phyloP scores from a whole-genome alignment of 2,329 filamentous ascomycete species.

The Lachnellula willkommii region DNA sequence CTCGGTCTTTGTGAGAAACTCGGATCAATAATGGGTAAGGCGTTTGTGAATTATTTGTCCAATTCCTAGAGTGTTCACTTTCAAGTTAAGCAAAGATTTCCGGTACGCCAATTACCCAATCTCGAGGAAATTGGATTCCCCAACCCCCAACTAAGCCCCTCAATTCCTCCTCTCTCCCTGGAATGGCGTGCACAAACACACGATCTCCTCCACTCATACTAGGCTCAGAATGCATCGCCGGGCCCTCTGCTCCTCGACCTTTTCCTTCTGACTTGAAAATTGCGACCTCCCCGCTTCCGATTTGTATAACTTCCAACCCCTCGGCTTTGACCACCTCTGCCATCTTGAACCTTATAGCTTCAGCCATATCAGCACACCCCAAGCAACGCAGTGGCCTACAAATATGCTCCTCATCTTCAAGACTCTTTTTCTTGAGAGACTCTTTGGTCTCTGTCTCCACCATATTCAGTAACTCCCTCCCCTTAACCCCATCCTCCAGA shows the following conservation, averaged over 20 bases:
- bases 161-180: constrained; percentile 5
- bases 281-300: not conserved
- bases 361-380: constrained; percentile 7
- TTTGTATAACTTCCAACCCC: constrained; percentile 3
- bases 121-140: constrained; percentile 7
- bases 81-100: no score
- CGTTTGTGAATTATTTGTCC: no score
- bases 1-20: no score
- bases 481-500: not conserved
- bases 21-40: no score
- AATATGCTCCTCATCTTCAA: not conserved
- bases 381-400: constrained; percentile 4
- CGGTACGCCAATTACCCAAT: constrained; percentile 5
- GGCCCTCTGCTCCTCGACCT: not conserved
- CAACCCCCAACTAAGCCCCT: constrained; percentile 2
- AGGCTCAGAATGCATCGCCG: constrained; percentile 8
- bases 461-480: not conserved
- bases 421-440: not conserved
- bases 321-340: not conserved
- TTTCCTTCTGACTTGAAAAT: constrained; percentile 4
- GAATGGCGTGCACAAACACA: constrained; percentile 8
- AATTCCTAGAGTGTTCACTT: no score
- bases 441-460: not conserved
- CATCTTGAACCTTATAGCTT: not conserved
- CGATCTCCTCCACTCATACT: constrained; percentile 1